Base-by-base conservation (phyloP, 345 rosid species). In the Noccaea caerulescens region DNA sequence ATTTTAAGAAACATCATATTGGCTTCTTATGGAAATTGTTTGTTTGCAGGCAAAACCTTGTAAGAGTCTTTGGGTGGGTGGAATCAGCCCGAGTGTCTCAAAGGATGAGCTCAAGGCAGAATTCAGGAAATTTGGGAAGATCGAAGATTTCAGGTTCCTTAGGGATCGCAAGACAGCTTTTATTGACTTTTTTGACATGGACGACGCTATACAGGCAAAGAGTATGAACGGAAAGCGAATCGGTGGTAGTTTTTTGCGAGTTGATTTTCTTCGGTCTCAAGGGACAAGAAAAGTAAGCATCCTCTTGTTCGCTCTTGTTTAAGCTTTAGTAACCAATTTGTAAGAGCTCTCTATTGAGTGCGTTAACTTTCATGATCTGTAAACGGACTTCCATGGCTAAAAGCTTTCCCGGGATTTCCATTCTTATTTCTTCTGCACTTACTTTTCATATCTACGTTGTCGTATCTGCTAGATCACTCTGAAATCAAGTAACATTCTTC, bases 1-100 rank as follows among this genome's bases (percentile, higher is more conserved):
- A 63, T 39, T 20, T 46, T 44, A 23, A 13, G 57, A 13, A 23
- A 8, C 32, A 6, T 25, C 8, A 12, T 34, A 9, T 68, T 7
- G 58, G 49, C 56, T 58, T 76, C 61, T 76, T 7, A 76, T 41
- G 66, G 66, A 33, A 23, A 37, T 20, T 53, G 5, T 32, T 13
- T 50, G 27, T 63, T 72, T 76, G 51, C 86, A 94, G 99, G 96
- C 96, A 61, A 91, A 81, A 69, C 93, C 98, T 74, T 77, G 78
- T 62, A 91, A 87, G 79, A 77, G 84, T 71, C 80, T 91, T 6
- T 91, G 98, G 98, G 88, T 94, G 41, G 98, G 99, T 77, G 99
- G 98, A 63, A 82, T 94, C 65, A 81, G 90, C 84, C 76, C 84
- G 16, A 64, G 75, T 63, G 77, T 89, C 60, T 78, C 89, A 4